These are phyloP conservation scores for Chenopodium album DNA, from an alignment of 148 eudicot genomes.

Conservation along the genomic window DNA sequence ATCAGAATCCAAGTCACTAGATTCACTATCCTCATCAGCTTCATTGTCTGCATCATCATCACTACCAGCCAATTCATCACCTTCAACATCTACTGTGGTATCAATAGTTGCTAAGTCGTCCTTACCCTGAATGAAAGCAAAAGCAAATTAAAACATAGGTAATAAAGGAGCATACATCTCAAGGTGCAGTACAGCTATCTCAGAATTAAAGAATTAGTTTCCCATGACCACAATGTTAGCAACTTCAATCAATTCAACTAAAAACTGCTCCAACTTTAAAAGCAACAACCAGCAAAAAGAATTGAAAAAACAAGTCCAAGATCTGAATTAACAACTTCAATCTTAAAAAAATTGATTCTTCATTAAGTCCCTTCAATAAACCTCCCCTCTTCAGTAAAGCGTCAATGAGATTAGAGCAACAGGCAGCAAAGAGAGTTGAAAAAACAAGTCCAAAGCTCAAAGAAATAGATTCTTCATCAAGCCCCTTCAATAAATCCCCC, in stretches of 20 bases:
- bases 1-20: conserved; percentile 76
- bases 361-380: no score
- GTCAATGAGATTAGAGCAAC: no score
- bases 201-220: not conserved
- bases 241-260: not conserved
- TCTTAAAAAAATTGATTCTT: no score
- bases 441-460: no score
- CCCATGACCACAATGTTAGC: not conserved
- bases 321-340: not conserved
- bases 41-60: conserved; percentile 47
- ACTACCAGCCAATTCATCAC: conserved; percentile 43
- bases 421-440: no score
- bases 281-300: not conserved
- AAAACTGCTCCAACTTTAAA: no score
- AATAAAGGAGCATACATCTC: not conserved
- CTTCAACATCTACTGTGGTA: conserved; percentile 64
- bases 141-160: not conserved
- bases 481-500: not conserved
- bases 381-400: no score
- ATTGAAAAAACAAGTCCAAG: not conserved
- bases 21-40: conserved; percentile 31
- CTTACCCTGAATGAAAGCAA: conserved; percentile 51
- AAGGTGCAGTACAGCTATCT: not conserved
- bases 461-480: not conserved
- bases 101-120: conserved; percentile 75